Conservation (phyloP, 495 filamentous ascomycete genomes). For the Aspergillus baeticus region DNA sequence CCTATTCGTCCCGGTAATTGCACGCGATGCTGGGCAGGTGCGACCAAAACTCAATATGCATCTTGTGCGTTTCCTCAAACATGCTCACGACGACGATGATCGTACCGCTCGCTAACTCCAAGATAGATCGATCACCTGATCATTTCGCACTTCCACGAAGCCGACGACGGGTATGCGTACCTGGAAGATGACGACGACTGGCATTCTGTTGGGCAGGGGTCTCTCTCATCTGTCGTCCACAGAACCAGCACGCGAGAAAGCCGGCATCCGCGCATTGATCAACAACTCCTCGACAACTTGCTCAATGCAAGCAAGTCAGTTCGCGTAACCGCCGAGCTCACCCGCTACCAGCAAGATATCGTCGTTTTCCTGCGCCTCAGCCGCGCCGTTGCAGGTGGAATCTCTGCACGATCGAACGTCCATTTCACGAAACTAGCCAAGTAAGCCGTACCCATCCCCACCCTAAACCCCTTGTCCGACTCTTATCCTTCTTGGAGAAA, state of each 20-base stretch:
- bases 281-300: conserved; percentile 40
- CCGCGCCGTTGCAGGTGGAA: conserved; percentile 74
- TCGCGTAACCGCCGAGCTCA: conserved; percentile 62
- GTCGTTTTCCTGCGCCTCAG: conserved; percentile 81
- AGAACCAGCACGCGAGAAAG: conserved; percentile 22
- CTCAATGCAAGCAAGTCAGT: conserved; percentile 35
- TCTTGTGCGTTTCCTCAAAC: conserved; percentile 34
- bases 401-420: conserved; percentile 72
- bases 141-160: conserved; percentile 82
- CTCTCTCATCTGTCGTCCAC: conserved; percentile 46
- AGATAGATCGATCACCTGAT: conserved; percentile 78
- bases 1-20: conserved; percentile 72
- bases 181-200: conserved; percentile 59
- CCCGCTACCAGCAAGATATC: conserved; percentile 81
- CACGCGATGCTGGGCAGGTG: conserved; percentile 28
- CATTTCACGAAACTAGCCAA: conserved; percentile 68
- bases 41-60: conserved; percentile 42
- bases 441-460: conserved; percentile 34
- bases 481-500: not conserved
- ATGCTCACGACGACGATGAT: not conserved
- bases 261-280: conserved; percentile 20
- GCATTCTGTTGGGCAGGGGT: conserved; percentile 44
- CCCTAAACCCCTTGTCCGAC: not conserved
- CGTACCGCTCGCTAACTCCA: not conserved
- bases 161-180: conserved; percentile 68